phyloP scores from a whole-genome alignment of 2,329 filamentous ascomycete genomes.

The Laburnicola sp. region DNA sequence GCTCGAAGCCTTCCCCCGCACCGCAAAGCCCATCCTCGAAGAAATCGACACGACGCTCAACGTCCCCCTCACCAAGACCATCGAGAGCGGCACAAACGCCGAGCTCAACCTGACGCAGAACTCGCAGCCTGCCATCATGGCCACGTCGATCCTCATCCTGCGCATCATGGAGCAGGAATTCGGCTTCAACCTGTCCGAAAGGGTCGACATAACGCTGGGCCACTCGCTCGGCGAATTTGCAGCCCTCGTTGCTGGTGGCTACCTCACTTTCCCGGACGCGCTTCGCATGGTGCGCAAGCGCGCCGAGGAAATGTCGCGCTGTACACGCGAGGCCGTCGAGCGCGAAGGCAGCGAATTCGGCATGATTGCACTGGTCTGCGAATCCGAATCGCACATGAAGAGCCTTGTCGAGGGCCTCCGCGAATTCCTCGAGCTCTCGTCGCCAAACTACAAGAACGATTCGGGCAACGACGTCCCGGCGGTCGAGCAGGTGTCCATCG shows the following conservation, averaged over 20 bases:
- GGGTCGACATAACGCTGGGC: conserved; percentile 81
- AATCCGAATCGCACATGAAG: conserved; percentile 70
- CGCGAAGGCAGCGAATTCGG: conserved; percentile 80
- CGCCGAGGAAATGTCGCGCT: conserved; percentile 81
- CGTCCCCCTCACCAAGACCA: conserved; percentile 74
- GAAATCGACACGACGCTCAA: conserved; percentile 81
- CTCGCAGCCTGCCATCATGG: conserved; percentile 95
- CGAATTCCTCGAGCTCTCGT: conserved; percentile 73
- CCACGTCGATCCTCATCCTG: conserved; percentile 85
- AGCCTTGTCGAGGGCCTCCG: conserved; percentile 72
- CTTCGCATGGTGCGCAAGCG: conserved; percentile 74
- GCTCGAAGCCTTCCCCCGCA: conserved; percentile 81
- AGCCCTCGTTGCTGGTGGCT: conserved; percentile 81
- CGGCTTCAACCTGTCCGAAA: conserved; percentile 69
- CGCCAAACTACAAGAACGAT: conserved; percentile 68
- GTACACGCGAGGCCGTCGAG: conserved; percentile 67
- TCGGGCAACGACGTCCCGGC: conserved; percentile 69
- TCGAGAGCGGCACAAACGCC: conserved; percentile 76
- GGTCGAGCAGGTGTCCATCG: conserved; percentile 85
- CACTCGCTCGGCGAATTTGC: conserved; percentile 94
- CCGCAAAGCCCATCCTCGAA: conserved; percentile 74
- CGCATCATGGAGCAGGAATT: conserved; percentile 85
- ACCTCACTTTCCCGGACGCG: conserved; percentile 76
- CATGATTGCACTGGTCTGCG: conserved; percentile 91
- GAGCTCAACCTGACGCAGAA: conserved; percentile 80